Percentiles rank a stretch among this genome's conserved stretches.
Evolutionary conservation across 768 basidiomycete species (phyloP).

Genomic region (Kwoniella pini): DNA sequence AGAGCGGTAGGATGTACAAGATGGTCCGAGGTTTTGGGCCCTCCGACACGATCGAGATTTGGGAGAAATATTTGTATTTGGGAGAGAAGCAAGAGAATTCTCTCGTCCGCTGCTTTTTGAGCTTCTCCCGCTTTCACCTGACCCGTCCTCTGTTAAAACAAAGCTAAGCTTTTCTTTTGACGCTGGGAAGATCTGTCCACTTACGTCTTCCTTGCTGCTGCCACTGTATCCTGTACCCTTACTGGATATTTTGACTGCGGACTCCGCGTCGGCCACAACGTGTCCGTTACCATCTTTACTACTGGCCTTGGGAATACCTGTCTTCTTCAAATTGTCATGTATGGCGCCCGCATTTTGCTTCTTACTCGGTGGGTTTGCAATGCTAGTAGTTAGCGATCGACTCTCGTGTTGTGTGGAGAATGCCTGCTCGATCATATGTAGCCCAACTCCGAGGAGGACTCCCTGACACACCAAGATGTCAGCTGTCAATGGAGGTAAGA

Average conservation of each 20-base stretch:
- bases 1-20: slow-evolving; percentile 70
- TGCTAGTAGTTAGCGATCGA: neutral
- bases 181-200: slow-evolving; percentile 45
- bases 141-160: slow-evolving; percentile 65
- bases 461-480: slow-evolving; percentile 61
- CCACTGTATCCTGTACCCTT: slow-evolving; percentile 88
- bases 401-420: slow-evolving; percentile 56
- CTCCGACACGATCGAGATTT: slow-evolving; percentile 70
- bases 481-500: neutral
- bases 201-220: slow-evolving; percentile 77
- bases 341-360: slow-evolving; percentile 38
- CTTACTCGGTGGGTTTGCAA: slow-evolving; percentile 16
- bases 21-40: slow-evolving; percentile 81
- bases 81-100: slow-evolving; percentile 67
- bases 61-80: slow-evolving; percentile 82
- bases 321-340: too few species aligned
- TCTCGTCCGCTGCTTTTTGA: slow-evolving; percentile 74
- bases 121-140: slow-evolving; percentile 72
- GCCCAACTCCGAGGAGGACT: slow-evolving; percentile 83
- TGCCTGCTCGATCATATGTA: slow-evolving; percentile 76
- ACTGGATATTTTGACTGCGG: slow-evolving; percentile 6
- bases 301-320: too few species aligned
- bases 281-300: too few species aligned
- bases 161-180: too few species aligned
- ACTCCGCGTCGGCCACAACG: neutral